Evolutionary conservation across 306 rosid species (phyloP).

Genomic region (Prunus mongolica): DNA sequence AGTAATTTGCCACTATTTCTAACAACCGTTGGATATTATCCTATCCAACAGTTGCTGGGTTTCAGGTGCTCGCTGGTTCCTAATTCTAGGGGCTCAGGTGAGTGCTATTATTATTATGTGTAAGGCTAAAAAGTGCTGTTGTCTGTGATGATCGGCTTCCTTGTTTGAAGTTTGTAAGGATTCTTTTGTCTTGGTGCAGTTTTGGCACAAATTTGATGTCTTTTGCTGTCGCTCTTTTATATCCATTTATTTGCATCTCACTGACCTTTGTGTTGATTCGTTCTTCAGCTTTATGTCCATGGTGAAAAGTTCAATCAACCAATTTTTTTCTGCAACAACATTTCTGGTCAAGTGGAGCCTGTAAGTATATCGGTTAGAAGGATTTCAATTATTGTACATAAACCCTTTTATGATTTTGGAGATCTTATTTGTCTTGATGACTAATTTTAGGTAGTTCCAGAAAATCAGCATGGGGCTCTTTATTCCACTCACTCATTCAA

Average conservation of each 20-base stretch:
- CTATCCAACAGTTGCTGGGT: background rate
- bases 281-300: constrained; percentile 68
- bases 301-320: constrained; percentile 96
- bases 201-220: background rate
- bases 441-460: constrained; percentile 70
- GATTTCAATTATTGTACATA: background rate
- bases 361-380: constrained; percentile 42
- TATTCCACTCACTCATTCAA: constrained; percentile 81
- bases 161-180: background rate
- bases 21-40: too few species aligned
- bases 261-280: background rate
- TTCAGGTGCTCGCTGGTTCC: background rate
- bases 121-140: background rate
- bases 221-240: background rate
- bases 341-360: constrained; percentile 90
- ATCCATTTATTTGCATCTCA: background rate
- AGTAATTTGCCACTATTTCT: background rate
- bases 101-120: background rate
- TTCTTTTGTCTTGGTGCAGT: background rate
- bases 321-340: constrained; percentile 91
- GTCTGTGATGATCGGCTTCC: background rate
- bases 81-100: background rate
- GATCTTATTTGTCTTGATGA: background rate
- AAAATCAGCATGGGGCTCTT: constrained; percentile 69
- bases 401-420: background rate